Base-by-base conservation (phyloP, 345 rosid species). In the Orychophragmus violaceus region DNA sequence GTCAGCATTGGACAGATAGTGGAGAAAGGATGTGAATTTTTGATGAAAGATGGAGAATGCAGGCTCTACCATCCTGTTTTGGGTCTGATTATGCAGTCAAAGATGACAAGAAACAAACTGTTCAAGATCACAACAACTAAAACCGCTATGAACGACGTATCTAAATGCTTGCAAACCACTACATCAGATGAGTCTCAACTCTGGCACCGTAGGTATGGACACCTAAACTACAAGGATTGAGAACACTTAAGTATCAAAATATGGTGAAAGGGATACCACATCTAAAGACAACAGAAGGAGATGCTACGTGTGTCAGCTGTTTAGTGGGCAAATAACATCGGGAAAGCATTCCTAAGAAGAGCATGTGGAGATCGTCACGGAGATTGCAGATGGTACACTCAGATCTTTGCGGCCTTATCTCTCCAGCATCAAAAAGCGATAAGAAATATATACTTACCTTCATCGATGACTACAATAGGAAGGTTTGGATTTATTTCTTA, bases 1-100 rank as follows among this genome's bases (percentile, higher is more conserved):
- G 3, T 62, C 9, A 70, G 75, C 5, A 16, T 70, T 1, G 46
- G 62, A 1, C 61, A 70, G 5, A 22, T 62, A 1, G 6, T 52
- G 3, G 63, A 71, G 5, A 61, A 17, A n/a, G 49, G 48, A 2
- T 21, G 44, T 13, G 33, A n/a, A 1, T 3, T 62, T 5, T 2
- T 41, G 1, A 52, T 62, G 6, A 3, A 30, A 0, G 0, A 16
- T 0, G 3, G 41, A 3, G 8, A 5, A 1, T 69, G 74, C 0
- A 69, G 13, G 18, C 11, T 69, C 0, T 59, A 8, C 17, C 55
- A 61, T 29, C 44, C 17, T 1, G 3, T 25, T 0, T 9, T 17
- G 17, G 68, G 63, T 1, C 0, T 52, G 0, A 39, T 35, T 0
- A 60, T 62, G 12, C 0, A 68, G 5, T 19, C 48, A 0, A 28